phyloP scores from a whole-genome alignment of 1,284 basidiomycete species.

The Leccinum fuscescens region DNA sequence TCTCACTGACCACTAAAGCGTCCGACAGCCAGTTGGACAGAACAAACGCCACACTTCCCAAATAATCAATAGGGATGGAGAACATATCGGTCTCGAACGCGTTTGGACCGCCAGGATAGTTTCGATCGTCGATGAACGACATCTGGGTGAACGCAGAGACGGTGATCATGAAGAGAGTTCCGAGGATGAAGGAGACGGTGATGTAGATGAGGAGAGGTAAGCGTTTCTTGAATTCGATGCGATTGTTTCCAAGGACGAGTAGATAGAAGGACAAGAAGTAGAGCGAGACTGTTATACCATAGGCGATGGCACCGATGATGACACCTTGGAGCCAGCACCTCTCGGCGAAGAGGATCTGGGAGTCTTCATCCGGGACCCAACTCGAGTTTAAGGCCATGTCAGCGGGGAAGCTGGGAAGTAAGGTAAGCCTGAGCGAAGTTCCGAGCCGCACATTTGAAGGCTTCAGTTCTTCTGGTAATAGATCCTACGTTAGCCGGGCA shows the following conservation, averaged over 20 bases:
- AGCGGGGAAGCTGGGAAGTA: neutral
- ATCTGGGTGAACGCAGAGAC: conserved; percentile 25
- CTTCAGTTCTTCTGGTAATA: neutral
- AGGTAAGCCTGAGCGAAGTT: neutral
- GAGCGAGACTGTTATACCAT: conserved; percentile 10
- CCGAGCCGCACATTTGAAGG: neutral
- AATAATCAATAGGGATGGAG: conserved; percentile 17
- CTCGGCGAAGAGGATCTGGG: conserved; percentile 16
- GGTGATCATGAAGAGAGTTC: conserved; percentile 24
- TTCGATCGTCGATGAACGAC: conserved; percentile 33
- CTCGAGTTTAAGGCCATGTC: conserved; percentile 16
- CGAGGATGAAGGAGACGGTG: conserved; percentile 22
- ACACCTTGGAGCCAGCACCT: conserved; percentile 20
- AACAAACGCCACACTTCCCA: conserved; percentile 15
- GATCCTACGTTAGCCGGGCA: neutral
- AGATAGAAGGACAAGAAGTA: conserved; percentile 15
- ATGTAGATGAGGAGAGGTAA: conserved; percentile 22
- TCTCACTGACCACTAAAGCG: conserved; percentile 25
- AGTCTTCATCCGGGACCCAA: conserved; percentile 17
- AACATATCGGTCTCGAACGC: conserved; percentile 16
- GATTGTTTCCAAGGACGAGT: conserved; percentile 11
- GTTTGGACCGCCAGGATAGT: conserved; percentile 30
- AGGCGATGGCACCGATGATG: conserved; percentile 13
- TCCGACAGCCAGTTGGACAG: conserved; percentile 28
- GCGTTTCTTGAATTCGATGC: neutral